phyloP scores from a whole-genome alignment of 441 rosid species.

The Flueggea neowawraea region DNA sequence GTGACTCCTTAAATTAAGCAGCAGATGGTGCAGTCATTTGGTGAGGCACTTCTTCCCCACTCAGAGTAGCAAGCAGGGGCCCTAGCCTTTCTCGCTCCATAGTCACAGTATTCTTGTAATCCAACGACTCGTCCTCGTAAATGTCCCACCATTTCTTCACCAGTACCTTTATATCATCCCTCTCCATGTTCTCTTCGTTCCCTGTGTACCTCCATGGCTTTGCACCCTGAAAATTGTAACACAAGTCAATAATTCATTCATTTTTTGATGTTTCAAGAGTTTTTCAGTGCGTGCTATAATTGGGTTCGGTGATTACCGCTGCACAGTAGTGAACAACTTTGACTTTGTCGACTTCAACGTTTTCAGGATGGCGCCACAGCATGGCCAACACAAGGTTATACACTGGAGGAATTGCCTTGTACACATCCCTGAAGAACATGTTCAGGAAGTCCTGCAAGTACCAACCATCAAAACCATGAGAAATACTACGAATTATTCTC shows the following conservation, averaged over 20 bases:
- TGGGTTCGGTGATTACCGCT: constrained; percentile 18
- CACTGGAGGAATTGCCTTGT: constrained; percentile 55
- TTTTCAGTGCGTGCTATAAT: too few species aligned
- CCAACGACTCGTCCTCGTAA: constrained; percentile 58
- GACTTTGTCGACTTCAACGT: constrained; percentile 36
- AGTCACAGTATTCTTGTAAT: constrained; percentile 26
- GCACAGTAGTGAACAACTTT: constrained; percentile 80
- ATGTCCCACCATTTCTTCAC: constrained; percentile 85
- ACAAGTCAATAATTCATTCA: background rate
- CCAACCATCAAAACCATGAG: too few species aligned
- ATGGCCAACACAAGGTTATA: constrained; percentile 71
- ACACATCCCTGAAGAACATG: constrained; percentile 47
- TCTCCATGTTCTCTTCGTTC: constrained; percentile 57
- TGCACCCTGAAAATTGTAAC: constrained; percentile 36
- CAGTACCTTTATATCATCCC: constrained; percentile 54
- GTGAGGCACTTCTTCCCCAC: constrained; percentile 15
- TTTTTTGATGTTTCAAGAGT: background rate
- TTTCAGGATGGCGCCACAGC: constrained; percentile 84
- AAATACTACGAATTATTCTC: too few species aligned
- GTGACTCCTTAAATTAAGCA: constrained; percentile 20
- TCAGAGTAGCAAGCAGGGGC: constrained; percentile 20
- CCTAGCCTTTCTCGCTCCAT: constrained; percentile 19
- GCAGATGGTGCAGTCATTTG: constrained; percentile 35
- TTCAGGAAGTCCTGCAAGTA: constrained; percentile 57
- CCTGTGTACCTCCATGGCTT: constrained; percentile 85